phyloP scores from a whole-genome alignment of 345 rosid genomes.

The Sisymbrium irio region DNA sequence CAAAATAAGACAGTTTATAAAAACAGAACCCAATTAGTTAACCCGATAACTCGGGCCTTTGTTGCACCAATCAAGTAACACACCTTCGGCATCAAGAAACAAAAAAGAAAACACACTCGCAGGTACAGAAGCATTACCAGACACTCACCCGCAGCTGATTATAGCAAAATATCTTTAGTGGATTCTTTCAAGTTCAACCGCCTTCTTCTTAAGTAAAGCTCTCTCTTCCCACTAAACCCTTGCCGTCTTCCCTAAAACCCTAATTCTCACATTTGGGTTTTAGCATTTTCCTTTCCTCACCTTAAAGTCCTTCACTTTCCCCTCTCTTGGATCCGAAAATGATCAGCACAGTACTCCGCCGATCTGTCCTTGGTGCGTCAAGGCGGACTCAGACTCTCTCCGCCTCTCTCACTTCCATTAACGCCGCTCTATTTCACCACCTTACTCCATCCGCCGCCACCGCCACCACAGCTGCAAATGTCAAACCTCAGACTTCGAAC shows the following conservation, averaged over 20 bases:
- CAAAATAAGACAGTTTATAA: no score
- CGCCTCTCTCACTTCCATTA: slow-evolving; percentile 32
- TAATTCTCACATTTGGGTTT: slow-evolving; percentile 27
- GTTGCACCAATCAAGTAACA: no score
- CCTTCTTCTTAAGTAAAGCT: background rate
- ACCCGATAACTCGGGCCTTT: no score
- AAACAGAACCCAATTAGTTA: no score
- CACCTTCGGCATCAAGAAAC: slow-evolving; percentile 1
- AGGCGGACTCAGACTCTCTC: slow-evolving; percentile 36
- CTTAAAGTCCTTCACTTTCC: background rate
- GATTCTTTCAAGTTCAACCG: background rate
- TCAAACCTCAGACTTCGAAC: background rate
- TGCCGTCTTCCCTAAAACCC: slow-evolving; percentile 43
- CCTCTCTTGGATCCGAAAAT: slow-evolving; percentile 20
- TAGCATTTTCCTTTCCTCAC: slow-evolving; percentile 5
- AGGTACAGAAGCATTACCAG: slow-evolving; percentile 13
- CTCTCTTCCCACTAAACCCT: slow-evolving; percentile 20
- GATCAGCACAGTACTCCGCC: slow-evolving; percentile 47
- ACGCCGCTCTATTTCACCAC: slow-evolving; percentile 24
- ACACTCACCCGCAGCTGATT: slow-evolving; percentile 25
- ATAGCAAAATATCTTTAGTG: background rate
- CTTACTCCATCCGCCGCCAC: slow-evolving; percentile 2
- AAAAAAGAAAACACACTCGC: background rate
- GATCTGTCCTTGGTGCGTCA: slow-evolving; percentile 35
- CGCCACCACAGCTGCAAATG: background rate